Conservation (phyloP, 441 rosid species). For the Croton setiger region DNA sequence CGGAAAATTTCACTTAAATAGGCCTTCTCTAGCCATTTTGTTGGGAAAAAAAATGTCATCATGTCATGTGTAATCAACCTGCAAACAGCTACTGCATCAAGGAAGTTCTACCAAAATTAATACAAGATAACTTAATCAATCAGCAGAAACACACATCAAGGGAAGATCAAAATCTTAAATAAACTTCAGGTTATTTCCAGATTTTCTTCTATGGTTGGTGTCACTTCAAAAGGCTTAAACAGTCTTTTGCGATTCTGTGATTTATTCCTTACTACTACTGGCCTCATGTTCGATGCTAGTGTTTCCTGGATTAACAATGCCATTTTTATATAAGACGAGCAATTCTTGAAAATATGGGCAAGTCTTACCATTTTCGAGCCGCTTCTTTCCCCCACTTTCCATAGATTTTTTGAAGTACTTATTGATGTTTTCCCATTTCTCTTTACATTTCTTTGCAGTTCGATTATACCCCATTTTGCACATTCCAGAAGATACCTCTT, state of each 20-base stretch:
- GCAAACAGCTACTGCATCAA: neutral
- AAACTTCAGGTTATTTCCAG: neutral
- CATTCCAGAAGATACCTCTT: slow-evolving; percentile 65
- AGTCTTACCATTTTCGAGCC: slow-evolving; percentile 38
- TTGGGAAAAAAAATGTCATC: neutral
- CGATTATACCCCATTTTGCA: slow-evolving; percentile 50
- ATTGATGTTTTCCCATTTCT: slow-evolving; percentile 87
- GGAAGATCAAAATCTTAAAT: neutral
- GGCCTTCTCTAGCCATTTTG: neutral
- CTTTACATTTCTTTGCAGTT: slow-evolving; percentile 70
- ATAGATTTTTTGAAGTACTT: slow-evolving; percentile 57
- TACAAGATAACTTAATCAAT: slow-evolving; percentile 1
- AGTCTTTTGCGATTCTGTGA: neutral
- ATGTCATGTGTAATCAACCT: neutral
- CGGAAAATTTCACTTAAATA: neutral
- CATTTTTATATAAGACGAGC: slow-evolving; percentile 39
- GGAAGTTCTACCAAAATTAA: neutral
- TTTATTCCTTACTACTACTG: neutral
- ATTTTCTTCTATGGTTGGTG: neutral
- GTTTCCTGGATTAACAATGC: slow-evolving; percentile 23
- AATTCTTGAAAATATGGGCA: slow-evolving; percentile 54
- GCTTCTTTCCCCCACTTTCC: slow-evolving; percentile 46
- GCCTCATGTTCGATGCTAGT: slow-evolving; percentile 9
- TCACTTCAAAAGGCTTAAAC: neutral
- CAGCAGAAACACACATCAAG: neutral